These are phyloP conservation scores for Solanum rostratum DNA, from an alignment of 257 asterid species.

Conservation along the genomic window DNA sequence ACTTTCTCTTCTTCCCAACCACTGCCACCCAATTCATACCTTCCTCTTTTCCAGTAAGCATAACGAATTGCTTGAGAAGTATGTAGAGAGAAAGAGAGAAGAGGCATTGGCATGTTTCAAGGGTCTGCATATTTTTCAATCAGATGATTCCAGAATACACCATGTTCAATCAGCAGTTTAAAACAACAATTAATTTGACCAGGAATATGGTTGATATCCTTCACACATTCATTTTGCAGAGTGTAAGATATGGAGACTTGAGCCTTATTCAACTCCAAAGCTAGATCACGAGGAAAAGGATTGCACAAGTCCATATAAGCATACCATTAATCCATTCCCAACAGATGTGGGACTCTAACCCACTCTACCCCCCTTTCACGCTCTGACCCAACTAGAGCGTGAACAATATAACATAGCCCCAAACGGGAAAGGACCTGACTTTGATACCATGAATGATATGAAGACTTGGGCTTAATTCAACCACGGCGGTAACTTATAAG, in stretches of 20 bases:
- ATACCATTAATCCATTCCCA: background rate
- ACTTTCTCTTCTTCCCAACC: background rate
- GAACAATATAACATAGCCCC: background rate
- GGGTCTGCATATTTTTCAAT: background rate
- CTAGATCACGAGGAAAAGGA: background rate
- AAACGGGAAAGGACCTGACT: background rate
- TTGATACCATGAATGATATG: background rate
- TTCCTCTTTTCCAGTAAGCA: background rate
- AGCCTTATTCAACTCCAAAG: background rate
- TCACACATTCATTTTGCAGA: background rate
- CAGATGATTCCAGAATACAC: background rate
- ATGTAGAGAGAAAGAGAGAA: background rate
- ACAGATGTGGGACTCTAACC: background rate
- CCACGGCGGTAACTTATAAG: background rate
- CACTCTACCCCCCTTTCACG: background rate
- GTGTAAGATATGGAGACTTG: background rate
- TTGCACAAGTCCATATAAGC: background rate
- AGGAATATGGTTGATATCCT: background rate
- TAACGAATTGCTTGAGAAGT: background rate
- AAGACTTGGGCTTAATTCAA: background rate
- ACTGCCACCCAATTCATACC: background rate
- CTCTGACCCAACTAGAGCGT: background rate
- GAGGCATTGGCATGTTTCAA: background rate
- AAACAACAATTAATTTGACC: background rate
- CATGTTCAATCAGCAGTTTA: background rate